phyloP scores from a whole-genome alignment of 2,329 filamentous ascomycete genomes.

The Fusarium redolens region DNA sequence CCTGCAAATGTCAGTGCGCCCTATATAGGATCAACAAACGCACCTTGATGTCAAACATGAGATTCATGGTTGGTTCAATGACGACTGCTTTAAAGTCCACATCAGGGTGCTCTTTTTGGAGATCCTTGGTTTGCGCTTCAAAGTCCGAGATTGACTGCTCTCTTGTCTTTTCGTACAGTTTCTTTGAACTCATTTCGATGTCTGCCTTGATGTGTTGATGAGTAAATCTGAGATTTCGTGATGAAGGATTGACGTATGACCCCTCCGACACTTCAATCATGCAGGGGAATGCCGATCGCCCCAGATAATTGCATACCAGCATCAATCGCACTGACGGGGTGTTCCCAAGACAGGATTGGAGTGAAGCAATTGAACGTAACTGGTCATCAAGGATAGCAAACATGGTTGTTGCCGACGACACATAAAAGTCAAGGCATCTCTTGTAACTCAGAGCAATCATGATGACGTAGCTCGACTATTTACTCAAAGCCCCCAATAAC shows the following conservation, averaged over 20 bases:
- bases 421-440: too few relatives aligned
- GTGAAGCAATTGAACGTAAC: not conserved
- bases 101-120: conserved; percentile 28
- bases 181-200: conserved; percentile 10
- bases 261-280: conserved; percentile 1
- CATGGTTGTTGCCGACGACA: too few relatives aligned
- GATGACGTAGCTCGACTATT: not conserved
- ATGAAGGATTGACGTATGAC: not conserved
- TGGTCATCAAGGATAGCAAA: not conserved
- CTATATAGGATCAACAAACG: rapidly evolving
- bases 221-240: not conserved
- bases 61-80: conserved; percentile 37
- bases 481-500: conserved; percentile 25
- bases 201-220: not conserved
- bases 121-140: conserved; percentile 16
- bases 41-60: conserved; percentile 37
- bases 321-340: not conserved
- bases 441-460: too few relatives aligned
- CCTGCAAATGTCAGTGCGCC: not conserved
- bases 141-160: conserved; percentile 36
- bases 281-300: conserved; percentile 4
- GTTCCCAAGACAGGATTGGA: not conserved
- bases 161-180: conserved; percentile 11
- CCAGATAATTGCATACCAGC: conserved; percentile 16
- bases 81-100: conserved; percentile 29